A percentile compares a stretch with the other conserved stretches of the same genome.
Evolutionary conservation across 768 basidiomycete genomes (phyloP).

Genomic region (Imleria badia): DNA sequence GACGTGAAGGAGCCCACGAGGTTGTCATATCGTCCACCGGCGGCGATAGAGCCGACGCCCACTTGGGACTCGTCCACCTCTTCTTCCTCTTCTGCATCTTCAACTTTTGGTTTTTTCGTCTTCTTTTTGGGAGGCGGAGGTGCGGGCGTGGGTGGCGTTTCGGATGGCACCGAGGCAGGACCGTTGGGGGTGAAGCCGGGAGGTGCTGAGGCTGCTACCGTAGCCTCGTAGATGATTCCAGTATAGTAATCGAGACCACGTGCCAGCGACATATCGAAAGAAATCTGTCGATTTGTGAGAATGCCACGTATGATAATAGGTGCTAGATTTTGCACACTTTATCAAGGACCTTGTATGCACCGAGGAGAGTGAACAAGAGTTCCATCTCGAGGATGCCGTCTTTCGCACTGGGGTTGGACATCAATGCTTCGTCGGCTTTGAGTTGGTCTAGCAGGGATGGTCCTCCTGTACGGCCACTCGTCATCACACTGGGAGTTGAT

Average conservation of each 20-base stretch:
- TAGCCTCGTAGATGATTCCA: constrained; percentile 96
- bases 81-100: constrained; percentile 59
- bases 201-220: constrained; percentile 91
- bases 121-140: constrained; percentile 35
- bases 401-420: constrained; percentile 70
- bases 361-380: constrained; percentile 77
- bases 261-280: constrained; percentile 96
- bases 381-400: constrained; percentile 87
- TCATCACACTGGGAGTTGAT: neutral
- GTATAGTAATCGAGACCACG: constrained; percentile 98
- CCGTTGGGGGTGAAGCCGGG: constrained; percentile 69
- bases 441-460: constrained; percentile 73
- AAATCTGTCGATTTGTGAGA: constrained; percentile 54
- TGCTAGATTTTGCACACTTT: constrained; percentile 49
- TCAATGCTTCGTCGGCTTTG: constrained; percentile 59
- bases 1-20: constrained; percentile 91
- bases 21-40: constrained; percentile 94
- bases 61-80: constrained; percentile 92
- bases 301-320: neutral
- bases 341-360: constrained; percentile 74
- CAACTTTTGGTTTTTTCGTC: constrained; percentile 42
- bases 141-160: constrained; percentile 22
- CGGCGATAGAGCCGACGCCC: constrained; percentile 99
- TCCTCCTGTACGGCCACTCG: constrained; percentile 52
- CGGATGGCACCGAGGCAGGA: constrained; percentile 35